Conservation (phyloP, 352 stramenopile species). For the Globisporangium nunn region DNA sequence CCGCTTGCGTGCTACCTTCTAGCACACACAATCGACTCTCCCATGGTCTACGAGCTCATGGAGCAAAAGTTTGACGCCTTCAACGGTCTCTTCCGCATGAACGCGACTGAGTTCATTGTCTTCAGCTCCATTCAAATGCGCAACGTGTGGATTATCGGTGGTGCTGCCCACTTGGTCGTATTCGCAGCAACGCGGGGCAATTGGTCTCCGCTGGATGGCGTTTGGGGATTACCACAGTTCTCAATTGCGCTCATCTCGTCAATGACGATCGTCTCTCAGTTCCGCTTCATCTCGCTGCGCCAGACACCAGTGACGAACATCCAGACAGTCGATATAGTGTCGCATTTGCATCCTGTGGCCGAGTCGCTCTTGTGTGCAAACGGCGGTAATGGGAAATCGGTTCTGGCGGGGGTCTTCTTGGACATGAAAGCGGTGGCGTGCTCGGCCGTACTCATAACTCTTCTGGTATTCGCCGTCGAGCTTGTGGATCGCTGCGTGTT, state of each 20-base stretch:
- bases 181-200: neutral
- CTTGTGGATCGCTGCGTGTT: neutral
- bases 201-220: neutral
- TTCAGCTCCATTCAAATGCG: constrained; percentile 17
- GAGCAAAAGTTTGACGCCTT: constrained; percentile 7
- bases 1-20: constrained; percentile 16
- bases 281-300: constrained; percentile 6
- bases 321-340: neutral
- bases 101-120: constrained; percentile 1
- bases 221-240: constrained; percentile 11
- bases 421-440: constrained; percentile 5
- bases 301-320: neutral
- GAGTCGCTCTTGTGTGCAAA: neutral
- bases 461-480: neutral
- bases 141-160: constrained; percentile 15
- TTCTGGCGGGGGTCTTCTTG: constrained; percentile 5
- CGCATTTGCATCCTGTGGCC: constrained; percentile 1
- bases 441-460: neutral
- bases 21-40: constrained; percentile 16
- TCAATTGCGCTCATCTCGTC: constrained; percentile 13
- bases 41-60: constrained; percentile 14
- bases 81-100: constrained; percentile 9
- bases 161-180: constrained; percentile 3
- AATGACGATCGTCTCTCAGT: constrained; percentile 12
- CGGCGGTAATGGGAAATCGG: constrained; percentile 1